phyloP scores from a whole-genome alignment of 2,329 filamentous ascomycete genomes.

The Pestalotiopsis sp. region DNA sequence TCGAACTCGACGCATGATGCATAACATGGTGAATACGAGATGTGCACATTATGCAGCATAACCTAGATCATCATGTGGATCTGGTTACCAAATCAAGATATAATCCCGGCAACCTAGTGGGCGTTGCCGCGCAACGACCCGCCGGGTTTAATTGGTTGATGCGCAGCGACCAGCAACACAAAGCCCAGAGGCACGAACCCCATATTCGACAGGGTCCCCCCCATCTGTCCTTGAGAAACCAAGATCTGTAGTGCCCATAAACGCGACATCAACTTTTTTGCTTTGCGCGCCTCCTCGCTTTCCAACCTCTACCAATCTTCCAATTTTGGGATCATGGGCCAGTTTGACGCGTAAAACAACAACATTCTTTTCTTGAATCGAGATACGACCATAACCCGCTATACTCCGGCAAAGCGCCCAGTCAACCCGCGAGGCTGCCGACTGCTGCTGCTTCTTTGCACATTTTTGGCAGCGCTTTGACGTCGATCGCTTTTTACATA shows the following conservation, averaged over 20 bases:
- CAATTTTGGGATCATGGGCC: slow-evolving; percentile 38
- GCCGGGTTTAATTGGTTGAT: background rate
- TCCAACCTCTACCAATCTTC: slow-evolving; percentile 35
- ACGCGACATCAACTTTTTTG: slow-evolving; percentile 29
- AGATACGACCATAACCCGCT: slow-evolving; percentile 28
- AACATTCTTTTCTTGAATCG: slow-evolving; percentile 32
- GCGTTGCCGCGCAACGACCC: slow-evolving; percentile 9
- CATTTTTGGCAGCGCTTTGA: background rate
- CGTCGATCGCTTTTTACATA: background rate
- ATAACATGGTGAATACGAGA: background rate
- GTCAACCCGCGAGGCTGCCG: background rate
- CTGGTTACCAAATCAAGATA: background rate
- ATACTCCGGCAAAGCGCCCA: background rate
- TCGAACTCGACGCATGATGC: background rate
- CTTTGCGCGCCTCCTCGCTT: slow-evolving; percentile 38
- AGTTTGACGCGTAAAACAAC: slow-evolving; percentile 40
- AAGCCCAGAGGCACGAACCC: background rate
- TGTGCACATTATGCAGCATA: background rate
- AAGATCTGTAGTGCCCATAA: slow-evolving; percentile 13
- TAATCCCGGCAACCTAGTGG: background rate
- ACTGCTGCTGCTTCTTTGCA: slow-evolving; percentile 23
- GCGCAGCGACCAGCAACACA: slow-evolving; percentile 11
- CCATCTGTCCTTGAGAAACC: background rate
- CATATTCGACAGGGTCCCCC: slow-evolving; percentile 12
- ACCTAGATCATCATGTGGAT: background rate